Conservation (phyloP, 805 yeast genomes). For the Metschnikowia vanudenii region DNA sequence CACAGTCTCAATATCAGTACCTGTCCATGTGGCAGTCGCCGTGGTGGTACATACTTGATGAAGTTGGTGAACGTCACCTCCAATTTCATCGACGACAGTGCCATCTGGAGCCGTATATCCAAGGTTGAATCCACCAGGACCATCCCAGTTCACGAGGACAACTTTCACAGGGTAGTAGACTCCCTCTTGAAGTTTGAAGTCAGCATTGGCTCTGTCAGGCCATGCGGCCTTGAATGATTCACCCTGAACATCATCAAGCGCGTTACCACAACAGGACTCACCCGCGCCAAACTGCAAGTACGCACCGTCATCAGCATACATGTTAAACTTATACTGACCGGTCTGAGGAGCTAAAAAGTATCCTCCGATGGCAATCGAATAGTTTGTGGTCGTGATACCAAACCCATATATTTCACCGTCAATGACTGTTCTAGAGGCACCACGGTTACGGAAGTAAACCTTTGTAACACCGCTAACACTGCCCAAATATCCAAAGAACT, state of each 20-base stretch:
- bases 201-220: conserved; percentile 2
- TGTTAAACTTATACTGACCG: conserved; percentile 8
- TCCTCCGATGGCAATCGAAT: conserved; percentile 8
- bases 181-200: conserved; percentile 4
- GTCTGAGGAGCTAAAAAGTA: conserved; percentile 9
- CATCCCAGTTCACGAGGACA: conserved; percentile 8
- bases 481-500: conserved; percentile 1
- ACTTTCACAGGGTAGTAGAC: conserved; percentile 10
- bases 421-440: not conserved
- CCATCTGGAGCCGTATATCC: too few species aligned
- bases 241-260: conserved; percentile 3
- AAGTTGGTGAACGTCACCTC: too few species aligned
- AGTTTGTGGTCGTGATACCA: too few species aligned
- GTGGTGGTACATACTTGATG: too few species aligned
- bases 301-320: conserved; percentile 9
- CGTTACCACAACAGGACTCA: conserved; percentile 6
- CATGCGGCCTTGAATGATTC: conserved; percentile 7
- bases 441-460: not conserved
- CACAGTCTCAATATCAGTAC: too few species aligned
- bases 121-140: too few species aligned
- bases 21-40: too few species aligned
- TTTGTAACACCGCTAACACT: conserved; percentile 2
- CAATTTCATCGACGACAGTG: too few species aligned
- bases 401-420: conserved; percentile 2
- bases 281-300: conserved; percentile 10